Conservation (phyloP, 2,329 filamentous ascomycete species). For the Ophiostoma montium region DNA sequence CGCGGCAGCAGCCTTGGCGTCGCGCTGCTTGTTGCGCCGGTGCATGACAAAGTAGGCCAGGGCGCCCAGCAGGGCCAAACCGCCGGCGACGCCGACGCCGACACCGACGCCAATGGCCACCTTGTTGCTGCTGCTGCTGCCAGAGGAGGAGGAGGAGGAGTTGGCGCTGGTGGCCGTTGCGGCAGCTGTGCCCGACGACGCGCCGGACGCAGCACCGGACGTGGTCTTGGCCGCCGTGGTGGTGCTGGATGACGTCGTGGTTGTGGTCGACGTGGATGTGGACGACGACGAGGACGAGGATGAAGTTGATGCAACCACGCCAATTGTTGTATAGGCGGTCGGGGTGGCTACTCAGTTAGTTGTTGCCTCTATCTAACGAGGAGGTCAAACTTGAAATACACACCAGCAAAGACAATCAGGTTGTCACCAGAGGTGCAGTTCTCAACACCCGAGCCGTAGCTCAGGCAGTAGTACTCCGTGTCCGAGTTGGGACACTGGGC, state of each 20-base stretch:
- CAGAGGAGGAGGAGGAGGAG: neutral
- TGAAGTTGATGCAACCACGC: conserved; percentile 8
- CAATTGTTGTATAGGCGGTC: conserved; percentile 12
- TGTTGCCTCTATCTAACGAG: too few species aligned
- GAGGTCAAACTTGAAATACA: neutral
- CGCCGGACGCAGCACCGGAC: neutral
- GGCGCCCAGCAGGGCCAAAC: neutral
- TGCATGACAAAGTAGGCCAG: conserved; percentile 2
- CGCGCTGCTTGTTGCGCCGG: conserved; percentile 1
- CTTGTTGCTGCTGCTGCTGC: neutral
- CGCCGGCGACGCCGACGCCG: neutral
- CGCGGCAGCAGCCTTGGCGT: neutral
- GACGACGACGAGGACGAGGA: neutral
- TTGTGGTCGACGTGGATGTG: neutral
- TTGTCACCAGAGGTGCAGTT: conserved; percentile 12
- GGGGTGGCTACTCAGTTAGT: too few species aligned
- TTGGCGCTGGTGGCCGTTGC: neutral
- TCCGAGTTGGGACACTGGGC: conserved; percentile 11
- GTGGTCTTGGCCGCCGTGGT: neutral
- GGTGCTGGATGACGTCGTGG: neutral
- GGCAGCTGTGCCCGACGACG: conserved; percentile 1
- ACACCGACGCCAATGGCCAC: conserved; percentile 8
- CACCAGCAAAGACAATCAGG: conserved; percentile 11
- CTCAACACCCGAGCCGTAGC: conserved; percentile 6
- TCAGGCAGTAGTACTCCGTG: conserved; percentile 17